Conservation (phyloP, 192 early-diverging fungal genomes). For the Coemansia sp. region DNA sequence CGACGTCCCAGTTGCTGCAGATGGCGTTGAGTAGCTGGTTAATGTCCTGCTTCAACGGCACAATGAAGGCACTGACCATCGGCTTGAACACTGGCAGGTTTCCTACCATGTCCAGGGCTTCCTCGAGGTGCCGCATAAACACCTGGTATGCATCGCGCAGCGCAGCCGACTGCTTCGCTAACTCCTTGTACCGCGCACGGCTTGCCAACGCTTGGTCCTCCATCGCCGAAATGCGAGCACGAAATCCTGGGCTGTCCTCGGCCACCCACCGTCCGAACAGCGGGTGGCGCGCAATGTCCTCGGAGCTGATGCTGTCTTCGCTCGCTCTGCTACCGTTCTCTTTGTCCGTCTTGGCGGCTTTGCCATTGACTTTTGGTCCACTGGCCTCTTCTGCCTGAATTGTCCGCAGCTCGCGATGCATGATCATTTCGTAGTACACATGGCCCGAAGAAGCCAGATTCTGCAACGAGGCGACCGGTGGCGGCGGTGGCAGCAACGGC, state of each 20-base stretch:
- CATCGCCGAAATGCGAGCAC: conserved; percentile 28
- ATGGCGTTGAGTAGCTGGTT: conserved; percentile 36
- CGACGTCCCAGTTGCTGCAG: conserved; percentile 47
- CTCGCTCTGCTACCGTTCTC: neutral
- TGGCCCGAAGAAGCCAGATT: conserved; percentile 9
- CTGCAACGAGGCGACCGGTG: neutral
- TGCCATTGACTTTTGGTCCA: neutral
- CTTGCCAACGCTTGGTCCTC: conserved; percentile 32
- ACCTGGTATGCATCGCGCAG: conserved; percentile 37
- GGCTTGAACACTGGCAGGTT: conserved; percentile 31
- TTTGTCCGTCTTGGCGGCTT: neutral
- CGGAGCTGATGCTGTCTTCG: conserved; percentile 2
- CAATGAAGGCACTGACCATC: conserved; percentile 22
- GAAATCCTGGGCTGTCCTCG: conserved; percentile 49
- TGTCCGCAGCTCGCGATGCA: conserved; percentile 16
- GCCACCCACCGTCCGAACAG: conserved; percentile 46
- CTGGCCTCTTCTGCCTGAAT: neutral
- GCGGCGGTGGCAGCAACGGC: neutral
- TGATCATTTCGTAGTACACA: conserved; percentile 37
- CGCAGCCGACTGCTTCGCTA: conserved; percentile 21
- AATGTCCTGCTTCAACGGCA: conserved; percentile 36
- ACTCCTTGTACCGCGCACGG: conserved; percentile 41
- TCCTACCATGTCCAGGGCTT: conserved; percentile 6
- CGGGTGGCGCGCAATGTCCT: conserved; percentile 21
- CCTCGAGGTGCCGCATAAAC: conserved; percentile 41